Percentiles rank a stretch among this genome's conserved stretches.
Conservation (phyloP, 2,329 filamentous ascomycete species). For the Aspergillus piperis region DNA sequence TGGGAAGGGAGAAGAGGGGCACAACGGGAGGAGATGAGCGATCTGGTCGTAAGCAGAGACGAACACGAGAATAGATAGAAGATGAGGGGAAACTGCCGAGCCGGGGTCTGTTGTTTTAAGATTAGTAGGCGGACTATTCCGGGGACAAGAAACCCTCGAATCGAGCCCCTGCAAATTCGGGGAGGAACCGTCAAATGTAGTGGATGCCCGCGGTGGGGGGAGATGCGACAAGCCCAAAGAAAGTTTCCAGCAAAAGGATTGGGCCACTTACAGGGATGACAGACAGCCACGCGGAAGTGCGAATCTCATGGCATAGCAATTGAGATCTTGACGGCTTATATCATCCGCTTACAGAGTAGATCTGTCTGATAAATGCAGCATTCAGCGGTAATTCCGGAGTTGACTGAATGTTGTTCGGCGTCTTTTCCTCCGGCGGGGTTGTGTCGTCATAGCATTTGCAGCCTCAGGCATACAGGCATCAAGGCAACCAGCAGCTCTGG, state of each 20-base stretch:
- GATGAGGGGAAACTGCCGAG: constrained; percentile 8
- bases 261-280: constrained; percentile 10
- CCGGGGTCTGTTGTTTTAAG: constrained; percentile 10
- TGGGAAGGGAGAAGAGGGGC: constrained; percentile 7
- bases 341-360: background rate
- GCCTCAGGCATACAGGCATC: constrained; percentile 11
- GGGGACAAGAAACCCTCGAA: constrained; percentile 16
- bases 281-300: constrained; percentile 2
- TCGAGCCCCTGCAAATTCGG: constrained; percentile 10
- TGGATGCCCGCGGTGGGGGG: constrained; percentile 6
- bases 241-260: background rate
- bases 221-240: background rate
- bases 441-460: constrained; percentile 21
- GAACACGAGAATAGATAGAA: constrained; percentile 7
- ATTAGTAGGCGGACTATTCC: constrained; percentile 19
- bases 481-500: background rate
- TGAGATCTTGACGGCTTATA: background rate
- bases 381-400: background rate
- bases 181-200: constrained; percentile 12
- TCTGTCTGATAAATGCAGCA: background rate
- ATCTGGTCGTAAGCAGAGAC: background rate
- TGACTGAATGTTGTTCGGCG: background rate
- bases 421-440: constrained; percentile 1
- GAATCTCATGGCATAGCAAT: constrained; percentile 9
- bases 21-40: background rate